Conservation (phyloP, 2,329 filamentous ascomycete genomes). For the Penicillium nordicum region DNA sequence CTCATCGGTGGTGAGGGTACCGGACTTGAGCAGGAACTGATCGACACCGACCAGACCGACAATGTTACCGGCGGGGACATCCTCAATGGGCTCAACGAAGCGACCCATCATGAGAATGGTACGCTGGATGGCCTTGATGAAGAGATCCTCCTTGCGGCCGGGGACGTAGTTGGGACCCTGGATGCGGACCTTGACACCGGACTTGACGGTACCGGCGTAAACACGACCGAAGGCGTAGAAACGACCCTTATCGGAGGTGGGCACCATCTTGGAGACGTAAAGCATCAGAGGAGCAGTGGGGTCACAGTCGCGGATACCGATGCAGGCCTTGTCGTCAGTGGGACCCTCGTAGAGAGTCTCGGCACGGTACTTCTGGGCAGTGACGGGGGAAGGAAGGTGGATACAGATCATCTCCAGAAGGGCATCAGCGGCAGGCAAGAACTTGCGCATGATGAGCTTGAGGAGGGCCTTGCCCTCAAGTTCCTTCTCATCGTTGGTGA, state of each 20-base stretch:
- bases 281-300: conserved; percentile 98
- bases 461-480: conserved; percentile 97
- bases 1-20: conserved; percentile 95
- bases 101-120: conserved; percentile 99
- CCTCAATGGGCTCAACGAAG: conserved; percentile 97
- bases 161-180: conserved; percentile 98
- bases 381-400: conserved; percentile 92
- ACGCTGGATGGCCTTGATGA: conserved; percentile 99
- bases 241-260: conserved; percentile 98
- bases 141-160: conserved; percentile 97
- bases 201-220: conserved; percentile 96
- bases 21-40: conserved; percentile 99
- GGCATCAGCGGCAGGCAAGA: conserved; percentile 96
- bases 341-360: conserved; percentile 99
- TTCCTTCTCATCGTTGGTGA: conserved; percentile 77
- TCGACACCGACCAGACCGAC: conserved; percentile 98
- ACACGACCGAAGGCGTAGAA: conserved; percentile 99
- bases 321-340: conserved; percentile 82
- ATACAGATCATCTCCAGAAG: conserved; percentile 99
- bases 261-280: conserved; percentile 99
- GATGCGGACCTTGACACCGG: conserved; percentile 99
- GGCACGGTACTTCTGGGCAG: conserved; percentile 94
- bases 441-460: conserved; percentile 98
- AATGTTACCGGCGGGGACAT: conserved; percentile 99
- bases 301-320: conserved; percentile 98